phyloP scores from a whole-genome alignment of 352 stramenopile genomes.

The Globisporangium okanoganense region DNA sequence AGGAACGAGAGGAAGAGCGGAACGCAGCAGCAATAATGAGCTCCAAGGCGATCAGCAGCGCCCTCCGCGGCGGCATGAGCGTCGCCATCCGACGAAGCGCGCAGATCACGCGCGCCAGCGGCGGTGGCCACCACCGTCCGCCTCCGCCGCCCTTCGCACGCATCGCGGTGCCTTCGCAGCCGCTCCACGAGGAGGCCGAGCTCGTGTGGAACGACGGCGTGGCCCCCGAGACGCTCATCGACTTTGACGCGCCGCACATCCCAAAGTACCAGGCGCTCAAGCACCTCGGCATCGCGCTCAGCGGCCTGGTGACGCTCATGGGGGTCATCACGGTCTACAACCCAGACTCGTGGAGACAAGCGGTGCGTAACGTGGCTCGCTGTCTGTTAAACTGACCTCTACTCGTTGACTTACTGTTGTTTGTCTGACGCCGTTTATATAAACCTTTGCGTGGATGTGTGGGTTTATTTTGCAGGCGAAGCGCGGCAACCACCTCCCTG shows the following conservation, averaged over 20 bases:
- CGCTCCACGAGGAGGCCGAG: constrained; percentile 74
- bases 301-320: constrained; percentile 66
- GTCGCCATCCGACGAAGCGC: constrained; percentile 46
- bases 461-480: constrained; percentile 39
- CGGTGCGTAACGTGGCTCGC: constrained; percentile 31
- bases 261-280: constrained; percentile 70
- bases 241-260: constrained; percentile 87
- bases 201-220: constrained; percentile 88
- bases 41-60: constrained; percentile 52
- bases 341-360: constrained; percentile 75
- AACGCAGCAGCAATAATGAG: constrained; percentile 31
- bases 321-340: constrained; percentile 78
- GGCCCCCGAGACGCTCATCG: constrained; percentile 81
- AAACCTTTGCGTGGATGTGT: constrained; percentile 4
- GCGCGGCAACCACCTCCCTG: constrained; percentile 67
- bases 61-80: constrained; percentile 59
- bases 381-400: too few species aligned
- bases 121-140: constrained; percentile 50
- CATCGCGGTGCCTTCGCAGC: constrained; percentile 53
- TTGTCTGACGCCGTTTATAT: neutral
- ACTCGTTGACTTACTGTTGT: neutral
- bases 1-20: constrained; percentile 1
- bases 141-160: constrained; percentile 79
- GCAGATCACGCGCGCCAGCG: constrained; percentile 36
- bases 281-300: constrained; percentile 56